Conservation (phyloP, 2,329 filamentous ascomycete genomes). For the Coniella vitis region DNA sequence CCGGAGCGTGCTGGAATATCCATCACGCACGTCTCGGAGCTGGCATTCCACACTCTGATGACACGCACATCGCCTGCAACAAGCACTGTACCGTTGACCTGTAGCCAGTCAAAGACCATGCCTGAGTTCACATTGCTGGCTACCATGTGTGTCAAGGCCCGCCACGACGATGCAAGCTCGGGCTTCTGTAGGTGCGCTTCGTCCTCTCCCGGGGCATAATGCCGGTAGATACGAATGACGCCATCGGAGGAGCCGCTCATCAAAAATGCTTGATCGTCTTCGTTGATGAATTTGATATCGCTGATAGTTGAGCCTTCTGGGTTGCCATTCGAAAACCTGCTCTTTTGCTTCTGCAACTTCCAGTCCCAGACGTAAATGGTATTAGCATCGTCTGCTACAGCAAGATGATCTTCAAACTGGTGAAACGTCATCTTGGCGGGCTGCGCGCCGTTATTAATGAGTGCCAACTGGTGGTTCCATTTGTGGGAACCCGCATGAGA, state of each 20-base stretch:
- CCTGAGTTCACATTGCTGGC: conserved; percentile 91
- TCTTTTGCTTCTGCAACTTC: conserved; percentile 67
- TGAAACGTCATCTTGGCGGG: conserved; percentile 93
- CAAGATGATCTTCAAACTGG: conserved; percentile 93
- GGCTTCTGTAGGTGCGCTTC: conserved; percentile 44
- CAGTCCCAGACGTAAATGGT: conserved; percentile 92
- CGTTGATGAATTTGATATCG: conserved; percentile 95
- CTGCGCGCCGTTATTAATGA: conserved; percentile 84
- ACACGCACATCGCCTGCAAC: conserved; percentile 94
- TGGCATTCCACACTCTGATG: conserved; percentile 93
- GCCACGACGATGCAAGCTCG: conserved; percentile 84
- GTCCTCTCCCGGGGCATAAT: conserved; percentile 65
- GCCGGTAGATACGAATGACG: conserved; percentile 85
- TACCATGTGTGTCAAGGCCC: conserved; percentile 87
- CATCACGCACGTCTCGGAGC: conserved; percentile 83
- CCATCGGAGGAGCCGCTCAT: conserved; percentile 96
- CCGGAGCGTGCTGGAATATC: conserved; percentile 93
- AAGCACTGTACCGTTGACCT: conserved; percentile 90
- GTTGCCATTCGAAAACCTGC: conserved; percentile 90
- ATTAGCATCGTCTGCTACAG: conserved; percentile 88
- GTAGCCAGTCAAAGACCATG: conserved; percentile 97
- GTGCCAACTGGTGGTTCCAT: conserved; percentile 77
- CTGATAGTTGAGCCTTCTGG: conserved; percentile 86
- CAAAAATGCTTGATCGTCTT: conserved; percentile 90
- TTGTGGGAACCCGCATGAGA: conserved; percentile 75